Conservation (phyloP, 2,329 filamentous ascomycete genomes). For the Xylogone sp. region DNA sequence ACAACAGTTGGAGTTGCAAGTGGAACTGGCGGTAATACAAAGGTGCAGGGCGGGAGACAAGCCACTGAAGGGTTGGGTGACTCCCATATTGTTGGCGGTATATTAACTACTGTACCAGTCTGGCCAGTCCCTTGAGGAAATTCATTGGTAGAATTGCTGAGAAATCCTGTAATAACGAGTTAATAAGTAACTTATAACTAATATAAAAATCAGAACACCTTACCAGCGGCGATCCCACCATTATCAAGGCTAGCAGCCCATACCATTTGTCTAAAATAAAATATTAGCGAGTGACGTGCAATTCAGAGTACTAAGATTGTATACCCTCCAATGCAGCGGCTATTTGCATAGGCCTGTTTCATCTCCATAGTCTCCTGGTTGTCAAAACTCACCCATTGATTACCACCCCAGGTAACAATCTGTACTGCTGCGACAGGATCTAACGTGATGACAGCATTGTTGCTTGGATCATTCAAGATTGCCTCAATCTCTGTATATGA, state of each 20-base stretch:
- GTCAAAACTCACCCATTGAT: constrained; percentile 40
- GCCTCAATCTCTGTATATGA: constrained; percentile 13
- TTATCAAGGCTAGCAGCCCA: constrained; percentile 30
- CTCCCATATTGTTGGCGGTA: not conserved
- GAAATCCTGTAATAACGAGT: too few relatives aligned
- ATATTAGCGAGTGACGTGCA: constrained; percentile 1
- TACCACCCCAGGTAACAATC: constrained; percentile 26
- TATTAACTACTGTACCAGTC: not conserved
- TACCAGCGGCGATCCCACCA: too few relatives aligned
- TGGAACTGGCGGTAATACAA: not conserved
- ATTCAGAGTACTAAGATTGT: not conserved
- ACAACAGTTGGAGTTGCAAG: not conserved
- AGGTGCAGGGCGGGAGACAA: not conserved
- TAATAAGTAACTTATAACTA: too few relatives aligned
- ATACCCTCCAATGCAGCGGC: constrained; percentile 25
- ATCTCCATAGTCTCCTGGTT: constrained; percentile 31
- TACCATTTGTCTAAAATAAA: constrained; percentile 19
- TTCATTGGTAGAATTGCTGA: not conserved
- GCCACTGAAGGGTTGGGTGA: not conserved
- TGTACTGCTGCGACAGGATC: not conserved
- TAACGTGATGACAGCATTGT: not conserved
- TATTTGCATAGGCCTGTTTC: constrained; percentile 31
- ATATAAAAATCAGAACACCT: not conserved
- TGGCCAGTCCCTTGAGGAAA: not conserved
- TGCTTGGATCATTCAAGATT: constrained; percentile 11